Conservation (phyloP, 179 eudicot genomes). For the Spinacia oleracea region DNA sequence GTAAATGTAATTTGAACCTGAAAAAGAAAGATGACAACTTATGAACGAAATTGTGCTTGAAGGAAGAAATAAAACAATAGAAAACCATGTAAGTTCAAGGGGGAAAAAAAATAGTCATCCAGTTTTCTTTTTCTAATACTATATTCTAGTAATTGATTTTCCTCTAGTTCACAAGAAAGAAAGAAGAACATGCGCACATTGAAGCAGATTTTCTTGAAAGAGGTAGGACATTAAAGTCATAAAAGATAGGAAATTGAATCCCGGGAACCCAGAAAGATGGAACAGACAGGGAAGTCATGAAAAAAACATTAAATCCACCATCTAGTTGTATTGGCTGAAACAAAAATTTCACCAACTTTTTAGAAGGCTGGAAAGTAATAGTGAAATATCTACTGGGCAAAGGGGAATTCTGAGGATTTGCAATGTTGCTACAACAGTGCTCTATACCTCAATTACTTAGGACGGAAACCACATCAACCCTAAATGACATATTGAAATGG, state of each 20-base stretch:
- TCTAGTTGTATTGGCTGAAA: not conserved
- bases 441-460: not conserved
- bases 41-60: not conserved
- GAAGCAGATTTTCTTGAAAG: not conserved
- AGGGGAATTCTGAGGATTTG: not conserved
- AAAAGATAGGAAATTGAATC: not conserved
- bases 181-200: not conserved
- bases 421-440: not conserved
- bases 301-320: not conserved
- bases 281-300: not conserved
- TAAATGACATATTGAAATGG: not conserved
- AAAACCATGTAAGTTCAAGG: not conserved
- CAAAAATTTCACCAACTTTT: not conserved
- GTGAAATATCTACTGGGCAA: not conserved
- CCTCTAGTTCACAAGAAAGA: not conserved
- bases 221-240: not conserved
- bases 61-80: not conserved
- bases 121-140: not conserved
- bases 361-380: not conserved
- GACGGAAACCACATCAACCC: not conserved
- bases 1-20: constrained; percentile 74
- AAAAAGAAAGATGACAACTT: constrained; percentile 15
- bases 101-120: not conserved
- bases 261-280: not conserved
- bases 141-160: not conserved